These are phyloP conservation scores for Coniochaeta prunicola DNA, from an alignment of 2,329 filamentous ascomycete species.

Conservation along the genomic window DNA sequence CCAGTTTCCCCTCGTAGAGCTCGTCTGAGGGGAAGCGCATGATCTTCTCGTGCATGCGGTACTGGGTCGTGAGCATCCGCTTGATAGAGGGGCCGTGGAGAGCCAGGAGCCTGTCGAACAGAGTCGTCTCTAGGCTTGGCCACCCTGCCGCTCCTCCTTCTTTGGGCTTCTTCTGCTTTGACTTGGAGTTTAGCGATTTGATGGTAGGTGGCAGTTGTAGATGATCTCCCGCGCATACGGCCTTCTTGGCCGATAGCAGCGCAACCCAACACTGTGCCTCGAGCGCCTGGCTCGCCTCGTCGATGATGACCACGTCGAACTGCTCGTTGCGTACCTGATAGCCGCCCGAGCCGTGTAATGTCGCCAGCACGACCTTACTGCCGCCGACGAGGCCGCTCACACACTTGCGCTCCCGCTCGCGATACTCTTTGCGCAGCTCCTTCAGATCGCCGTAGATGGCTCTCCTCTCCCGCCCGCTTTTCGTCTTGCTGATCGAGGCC, in stretches of 20 bases:
- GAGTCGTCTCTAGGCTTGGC: slow-evolving; percentile 68
- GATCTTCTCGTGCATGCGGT: slow-evolving; percentile 94
- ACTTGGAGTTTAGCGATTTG: slow-evolving; percentile 62
- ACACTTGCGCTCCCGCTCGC: slow-evolving; percentile 75
- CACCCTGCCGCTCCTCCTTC: slow-evolving; percentile 34
- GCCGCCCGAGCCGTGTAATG: slow-evolving; percentile 85
- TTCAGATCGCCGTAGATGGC: slow-evolving; percentile 81
- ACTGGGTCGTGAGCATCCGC: slow-evolving; percentile 92
- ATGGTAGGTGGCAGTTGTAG: slow-evolving; percentile 91
- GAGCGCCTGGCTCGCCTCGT: slow-evolving; percentile 91
- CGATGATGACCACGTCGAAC: slow-evolving; percentile 92
- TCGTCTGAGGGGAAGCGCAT: slow-evolving; percentile 91
- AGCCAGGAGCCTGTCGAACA: slow-evolving; percentile 82
- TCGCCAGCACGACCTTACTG: slow-evolving; percentile 86
- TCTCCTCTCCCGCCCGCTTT: slow-evolving; percentile 69
- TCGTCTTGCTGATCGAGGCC: slow-evolving; percentile 79
- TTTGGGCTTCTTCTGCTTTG: slow-evolving; percentile 27
- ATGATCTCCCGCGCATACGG: slow-evolving; percentile 89
- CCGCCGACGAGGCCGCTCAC: slow-evolving; percentile 66
- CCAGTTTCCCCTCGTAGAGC: slow-evolving; percentile 74
- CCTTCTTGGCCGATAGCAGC: slow-evolving; percentile 70
- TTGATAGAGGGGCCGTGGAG: slow-evolving; percentile 82
- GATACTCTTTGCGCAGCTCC: slow-evolving; percentile 79
- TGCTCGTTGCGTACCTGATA: slow-evolving; percentile 70
- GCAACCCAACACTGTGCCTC: slow-evolving; percentile 98